These are phyloP conservation scores for Exophiala viscosa DNA, from an alignment of 2,329 filamentous ascomycete genomes.

Conservation along the genomic window DNA sequence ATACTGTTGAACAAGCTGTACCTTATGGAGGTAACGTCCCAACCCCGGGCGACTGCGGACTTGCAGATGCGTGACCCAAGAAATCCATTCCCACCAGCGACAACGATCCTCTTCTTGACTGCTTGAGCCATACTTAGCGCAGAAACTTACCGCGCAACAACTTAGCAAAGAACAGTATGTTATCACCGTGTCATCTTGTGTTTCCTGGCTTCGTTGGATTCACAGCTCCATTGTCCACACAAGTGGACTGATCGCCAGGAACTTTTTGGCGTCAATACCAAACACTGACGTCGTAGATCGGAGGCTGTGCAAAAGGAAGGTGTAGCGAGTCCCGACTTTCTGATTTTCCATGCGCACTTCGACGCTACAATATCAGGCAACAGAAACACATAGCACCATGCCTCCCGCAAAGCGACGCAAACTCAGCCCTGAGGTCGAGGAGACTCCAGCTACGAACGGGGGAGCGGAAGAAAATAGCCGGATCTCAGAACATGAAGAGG, in stretches of 20 bases:
- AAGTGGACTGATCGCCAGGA: conserved; percentile 15
- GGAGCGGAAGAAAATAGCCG: background rate
- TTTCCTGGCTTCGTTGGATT: too few species aligned
- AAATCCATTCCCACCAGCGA: conserved; percentile 92
- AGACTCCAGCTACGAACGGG: background rate
- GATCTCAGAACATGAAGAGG: background rate
- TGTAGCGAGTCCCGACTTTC: conserved; percentile 11
- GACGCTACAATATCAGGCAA: background rate
- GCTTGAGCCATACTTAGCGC: conserved; percentile 13
- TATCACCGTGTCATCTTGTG: too few species aligned
- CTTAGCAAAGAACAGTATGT: too few species aligned
- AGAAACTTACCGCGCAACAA: too few species aligned
- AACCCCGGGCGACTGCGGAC: conserved; percentile 76
- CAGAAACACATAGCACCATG: conserved; percentile 4
- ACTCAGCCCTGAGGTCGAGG: conserved; percentile 17
- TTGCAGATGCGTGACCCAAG: conserved; percentile 83
- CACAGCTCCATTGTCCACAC: background rate
- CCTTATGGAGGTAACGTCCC: conserved; percentile 92
- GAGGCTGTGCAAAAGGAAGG: conserved; percentile 6
- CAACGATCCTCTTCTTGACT: conserved; percentile 73
- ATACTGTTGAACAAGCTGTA: conserved; percentile 39
- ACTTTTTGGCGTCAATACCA: conserved; percentile 12
- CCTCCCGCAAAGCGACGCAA: conserved; percentile 23
- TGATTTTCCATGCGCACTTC: background rate
- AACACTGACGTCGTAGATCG: conserved; percentile 18